These are phyloP conservation scores for Talaromyces sp. DNA, from an alignment of 2,329 filamentous ascomycete species.

Conservation along the genomic window DNA sequence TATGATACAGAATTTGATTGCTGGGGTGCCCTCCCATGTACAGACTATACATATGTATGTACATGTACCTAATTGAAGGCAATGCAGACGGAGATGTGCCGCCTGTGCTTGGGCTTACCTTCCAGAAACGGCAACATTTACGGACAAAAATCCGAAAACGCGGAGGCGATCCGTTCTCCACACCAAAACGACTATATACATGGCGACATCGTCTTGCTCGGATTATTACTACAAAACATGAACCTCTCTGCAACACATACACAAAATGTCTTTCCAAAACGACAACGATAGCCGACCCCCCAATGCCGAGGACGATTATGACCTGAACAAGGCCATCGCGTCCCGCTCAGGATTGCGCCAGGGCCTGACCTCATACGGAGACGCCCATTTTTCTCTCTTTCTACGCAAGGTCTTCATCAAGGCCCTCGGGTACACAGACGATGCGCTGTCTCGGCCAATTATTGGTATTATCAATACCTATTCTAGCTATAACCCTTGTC, in stretches of 20 bases:
- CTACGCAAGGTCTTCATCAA: slow-evolving; percentile 75
- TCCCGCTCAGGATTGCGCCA: slow-evolving; percentile 55
- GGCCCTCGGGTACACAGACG: slow-evolving; percentile 68
- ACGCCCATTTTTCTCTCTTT: slow-evolving; percentile 70
- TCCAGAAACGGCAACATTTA: not conserved
- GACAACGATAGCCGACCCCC: not conserved
- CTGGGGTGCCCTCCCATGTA: no score
- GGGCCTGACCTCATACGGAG: slow-evolving; percentile 65
- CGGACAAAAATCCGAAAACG: slow-evolving; percentile 5
- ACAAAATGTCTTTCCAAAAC: not conserved
- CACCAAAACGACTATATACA: not conserved
- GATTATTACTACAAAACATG: not conserved
- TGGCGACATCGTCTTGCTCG: not conserved
- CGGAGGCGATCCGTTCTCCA: slow-evolving; percentile 5
- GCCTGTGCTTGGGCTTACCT: not conserved
- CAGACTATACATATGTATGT: no score
- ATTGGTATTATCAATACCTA: slow-evolving; percentile 72
- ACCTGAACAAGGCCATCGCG: slow-evolving; percentile 52
- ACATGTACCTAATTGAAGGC: not conserved
- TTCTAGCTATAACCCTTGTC: slow-evolving; percentile 70
- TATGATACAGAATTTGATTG: no score
- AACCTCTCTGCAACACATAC: not conserved
- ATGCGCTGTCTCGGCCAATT: slow-evolving; percentile 65
- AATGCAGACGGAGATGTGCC: not conserved
- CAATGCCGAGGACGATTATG: slow-evolving; percentile 45